Base-by-base conservation (phyloP, 345 rosid species). In the Eucalyptus melliodora region DNA sequence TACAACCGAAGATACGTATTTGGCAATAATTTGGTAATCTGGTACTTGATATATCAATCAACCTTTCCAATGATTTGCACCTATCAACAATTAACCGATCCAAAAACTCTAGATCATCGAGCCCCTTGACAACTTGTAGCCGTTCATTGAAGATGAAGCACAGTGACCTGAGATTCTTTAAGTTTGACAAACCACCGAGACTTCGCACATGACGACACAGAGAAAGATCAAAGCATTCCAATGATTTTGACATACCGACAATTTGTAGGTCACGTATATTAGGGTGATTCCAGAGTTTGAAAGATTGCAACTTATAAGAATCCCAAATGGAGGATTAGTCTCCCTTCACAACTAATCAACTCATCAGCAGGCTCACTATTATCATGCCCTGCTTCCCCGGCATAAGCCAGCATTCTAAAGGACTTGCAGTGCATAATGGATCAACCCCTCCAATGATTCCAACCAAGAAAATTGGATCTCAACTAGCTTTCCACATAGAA, bases 341-440 rank as follows among this genome's bases (percentile, higher is more conserved):
- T 65, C 37, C 72, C 11, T 30, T 15, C 19, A 65, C 37, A 7
- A 15, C 72, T 65, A n/a, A n/a, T 14, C 72, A n/a, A 30, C 37
- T n/a, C 37, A 15, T n/a, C 1, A 14, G 17, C 19, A 65, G 19
- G 17, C 72, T 65, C 72, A n/a, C 5, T 7, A 15, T 65, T 30
- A 15, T 15, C 5, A 2, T 30, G 72, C 19, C 5, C 6, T 4
- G 4, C 72, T 65, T 65, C 37, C 37, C 16, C 10, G 3, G 1
- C 37, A n/a, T 30, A 4, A 65, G 4, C 37, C 1, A n/a, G 5
- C 2, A 1, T n/a, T n/a, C 37, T 2, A 2, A 65, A 65, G 72
- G 72, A 65, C 5, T 65, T 1, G 10, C 19, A 15, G 3, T 1
- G 1, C 0, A 0, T 0, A 65, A 65, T n/a, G 0, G 1, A 30